Base-by-base conservation (phyloP, 495 filamentous ascomycete species). In the Aspergillus saccharolyticus region DNA sequence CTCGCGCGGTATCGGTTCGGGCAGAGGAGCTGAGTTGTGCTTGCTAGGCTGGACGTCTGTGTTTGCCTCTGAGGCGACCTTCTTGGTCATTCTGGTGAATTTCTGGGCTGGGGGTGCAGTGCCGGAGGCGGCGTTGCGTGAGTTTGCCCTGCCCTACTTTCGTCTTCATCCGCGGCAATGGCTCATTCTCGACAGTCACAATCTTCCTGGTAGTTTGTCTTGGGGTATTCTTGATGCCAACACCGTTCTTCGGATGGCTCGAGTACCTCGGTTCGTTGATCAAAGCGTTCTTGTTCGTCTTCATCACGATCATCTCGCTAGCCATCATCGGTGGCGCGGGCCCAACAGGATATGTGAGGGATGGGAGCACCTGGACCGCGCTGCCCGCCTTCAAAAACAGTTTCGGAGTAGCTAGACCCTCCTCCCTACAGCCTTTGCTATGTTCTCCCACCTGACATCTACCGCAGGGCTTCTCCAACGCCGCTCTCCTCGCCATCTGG, bases 401-500 rank as follows among this genome's bases (percentile, higher is more conserved):
- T 9, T 69, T 72, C 52, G 58, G 42, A 10, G 61, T 59, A 51
- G 17, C 14, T 39, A 12, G 56, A 4, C 25, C 25, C 25, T 9
- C 25, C 22, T 14, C 25, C 12, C 15, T 4, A 17, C 1, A 39
- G 42, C 20, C 17, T 16, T 50, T 51, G 12, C 3, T 19, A 12
- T 15, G 16, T 39, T 10, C 17, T 17, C 19, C 21, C 12, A 18
- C 19, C 12, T 22, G 20, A 7, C 22, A 50, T 28, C 25, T 28
- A 28, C 6, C 30, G 16, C 19, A 72, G 63, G 70, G 70, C 3
- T 66, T 72, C 28, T 60, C 60, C 9, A 63, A 53, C 33, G 58
- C 59, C 28, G 61, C 61, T 24, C 47, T 72, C 10, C 60, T 72
- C 19, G 71, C 71, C 15, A 60, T 60, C 10, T 70, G 64, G 64